Conservation (phyloP, 257 asterid genomes). For the Plectranthus barbatus region DNA sequence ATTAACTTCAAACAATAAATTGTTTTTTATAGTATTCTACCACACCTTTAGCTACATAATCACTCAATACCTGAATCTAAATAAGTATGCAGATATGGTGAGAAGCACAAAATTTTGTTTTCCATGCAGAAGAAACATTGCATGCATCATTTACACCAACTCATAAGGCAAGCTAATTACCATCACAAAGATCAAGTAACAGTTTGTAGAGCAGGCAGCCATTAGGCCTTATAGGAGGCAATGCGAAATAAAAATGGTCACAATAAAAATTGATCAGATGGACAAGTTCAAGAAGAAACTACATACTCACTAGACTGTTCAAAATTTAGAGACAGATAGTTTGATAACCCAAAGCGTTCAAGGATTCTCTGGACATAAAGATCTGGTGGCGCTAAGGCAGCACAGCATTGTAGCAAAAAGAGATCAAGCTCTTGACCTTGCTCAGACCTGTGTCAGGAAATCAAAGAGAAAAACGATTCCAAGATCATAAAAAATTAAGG, state of each 20-base stretch:
- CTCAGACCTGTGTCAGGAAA: constrained; percentile 64
- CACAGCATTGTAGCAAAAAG: constrained; percentile 95
- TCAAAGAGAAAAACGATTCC: constrained; percentile 4
- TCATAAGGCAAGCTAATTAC: neutral
- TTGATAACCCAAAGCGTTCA: constrained; percentile 87
- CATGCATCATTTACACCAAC: constrained; percentile 1
- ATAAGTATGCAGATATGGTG: neutral
- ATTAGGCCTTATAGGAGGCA: neutral
- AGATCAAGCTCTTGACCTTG: constrained; percentile 93
- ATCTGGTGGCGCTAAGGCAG: constrained; percentile 95
- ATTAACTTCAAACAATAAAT: no score
- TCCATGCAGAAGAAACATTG: neutral
- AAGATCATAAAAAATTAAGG: neutral
- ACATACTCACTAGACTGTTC: constrained; percentile 92
- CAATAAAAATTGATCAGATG: constrained; percentile 13
- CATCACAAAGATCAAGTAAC: neutral
- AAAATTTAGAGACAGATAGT: constrained; percentile 58
- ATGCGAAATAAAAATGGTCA: constrained; percentile 1
- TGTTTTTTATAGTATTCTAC: neutral
- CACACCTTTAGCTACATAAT: neutral
- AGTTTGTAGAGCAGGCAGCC: neutral
- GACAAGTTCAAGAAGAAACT: constrained; percentile 26
- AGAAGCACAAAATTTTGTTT: neutral
- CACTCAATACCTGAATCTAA: neutral
- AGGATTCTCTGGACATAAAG: constrained; percentile 63